Conservation (phyloP, 768 basidiomycete species). For the Boletellus sp. region DNA sequence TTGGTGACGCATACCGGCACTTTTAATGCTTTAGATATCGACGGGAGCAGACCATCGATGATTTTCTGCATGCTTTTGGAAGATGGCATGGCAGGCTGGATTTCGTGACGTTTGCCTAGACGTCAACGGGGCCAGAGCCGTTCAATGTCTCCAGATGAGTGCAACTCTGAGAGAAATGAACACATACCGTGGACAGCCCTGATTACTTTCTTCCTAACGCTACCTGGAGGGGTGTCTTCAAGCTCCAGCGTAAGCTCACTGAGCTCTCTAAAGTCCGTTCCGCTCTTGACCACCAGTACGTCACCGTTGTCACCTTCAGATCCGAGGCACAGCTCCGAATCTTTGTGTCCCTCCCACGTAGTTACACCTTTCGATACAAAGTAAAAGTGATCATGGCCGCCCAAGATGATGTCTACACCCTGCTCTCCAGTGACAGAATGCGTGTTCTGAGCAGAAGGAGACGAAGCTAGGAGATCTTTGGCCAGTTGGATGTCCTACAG, state of each 20-base stretch:
- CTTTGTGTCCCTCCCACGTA: slow-evolving; percentile 65
- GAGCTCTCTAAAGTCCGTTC: slow-evolving; percentile 85
- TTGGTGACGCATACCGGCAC: slow-evolving; percentile 72
- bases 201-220: slow-evolving; percentile 64
- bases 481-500: slow-evolving; percentile 68
- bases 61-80: slow-evolving; percentile 56
- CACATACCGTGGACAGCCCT: slow-evolving; percentile 53
- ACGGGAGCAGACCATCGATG: slow-evolving; percentile 59
- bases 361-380: slow-evolving; percentile 64
- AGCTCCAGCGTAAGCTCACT: slow-evolving; percentile 71
- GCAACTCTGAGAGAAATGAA: background rate
- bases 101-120: slow-evolving; percentile 62
- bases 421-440: slow-evolving; percentile 49
- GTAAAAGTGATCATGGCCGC: slow-evolving; percentile 88
- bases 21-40: slow-evolving; percentile 65
- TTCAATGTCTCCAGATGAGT: background rate
- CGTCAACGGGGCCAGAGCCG: background rate
- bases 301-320: slow-evolving; percentile 69
- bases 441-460: slow-evolving; percentile 50
- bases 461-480: slow-evolving; percentile 55
- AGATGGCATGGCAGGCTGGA: slow-evolving; percentile 55
- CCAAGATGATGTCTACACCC: slow-evolving; percentile 80
- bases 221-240: slow-evolving; percentile 53
- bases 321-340: slow-evolving; percentile 51
- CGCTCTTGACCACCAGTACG: slow-evolving; percentile 76